These are phyloP conservation scores for Yamadazyma mexicana DNA, from an alignment of 1,139 yeast genomes.

Conservation along the genomic window DNA sequence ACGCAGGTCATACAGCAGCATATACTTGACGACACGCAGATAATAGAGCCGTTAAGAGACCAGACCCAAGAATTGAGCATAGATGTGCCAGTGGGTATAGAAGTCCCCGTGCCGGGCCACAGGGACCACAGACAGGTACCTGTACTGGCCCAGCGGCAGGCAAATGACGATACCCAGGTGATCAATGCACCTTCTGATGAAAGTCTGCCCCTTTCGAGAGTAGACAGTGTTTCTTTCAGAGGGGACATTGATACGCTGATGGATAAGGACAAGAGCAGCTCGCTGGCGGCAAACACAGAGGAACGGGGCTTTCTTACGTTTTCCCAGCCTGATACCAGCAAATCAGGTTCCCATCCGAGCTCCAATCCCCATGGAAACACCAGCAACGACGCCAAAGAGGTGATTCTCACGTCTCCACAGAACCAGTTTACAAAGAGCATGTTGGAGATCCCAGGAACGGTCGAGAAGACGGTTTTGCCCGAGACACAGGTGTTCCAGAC, in stretches of 20 bases:
- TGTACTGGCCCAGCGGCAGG: neutral
- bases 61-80: neutral
- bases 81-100: no score
- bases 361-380: neutral
- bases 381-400: no score
- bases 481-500: constrained; percentile 19
- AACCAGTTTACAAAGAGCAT: constrained; percentile 4
- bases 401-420: constrained; percentile 1
- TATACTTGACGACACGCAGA: neutral
- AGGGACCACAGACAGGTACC: neutral
- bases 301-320: constrained; percentile 8
- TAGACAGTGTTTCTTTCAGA: neutral
- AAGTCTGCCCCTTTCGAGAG: constrained; percentile 1
- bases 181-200: neutral
- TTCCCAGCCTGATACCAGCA: constrained; percentile 3
- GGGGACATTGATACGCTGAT: neutral
- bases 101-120: neutral
- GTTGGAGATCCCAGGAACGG: constrained; percentile 18
- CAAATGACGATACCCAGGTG: constrained; percentile 1
- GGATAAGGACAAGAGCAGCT: neutral
- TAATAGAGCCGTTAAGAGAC: neutral
- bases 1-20: constrained; percentile 5
- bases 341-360: neutral
- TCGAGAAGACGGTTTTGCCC: constrained; percentile 10
- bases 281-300: neutral